Conservation (phyloP, 306 rosid genomes). For the Acacia melanoxylon region DNA sequence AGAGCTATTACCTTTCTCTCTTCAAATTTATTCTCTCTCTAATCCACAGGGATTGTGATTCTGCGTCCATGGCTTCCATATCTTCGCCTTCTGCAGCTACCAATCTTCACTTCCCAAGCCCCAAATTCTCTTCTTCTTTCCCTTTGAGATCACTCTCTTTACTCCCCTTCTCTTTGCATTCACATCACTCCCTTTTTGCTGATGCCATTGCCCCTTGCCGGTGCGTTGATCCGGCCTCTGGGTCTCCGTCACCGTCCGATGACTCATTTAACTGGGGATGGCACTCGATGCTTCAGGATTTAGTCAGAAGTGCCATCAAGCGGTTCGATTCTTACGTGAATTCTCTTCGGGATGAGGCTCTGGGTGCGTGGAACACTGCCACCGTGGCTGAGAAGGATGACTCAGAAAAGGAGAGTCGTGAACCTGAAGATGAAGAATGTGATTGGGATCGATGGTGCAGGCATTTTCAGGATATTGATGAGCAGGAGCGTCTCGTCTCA, state of each 20-base stretch:
- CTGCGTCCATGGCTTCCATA: slow-evolving; percentile 65
- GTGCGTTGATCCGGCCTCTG: slow-evolving; percentile 53
- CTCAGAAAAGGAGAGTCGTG: background rate
- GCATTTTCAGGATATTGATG: slow-evolving; percentile 78
- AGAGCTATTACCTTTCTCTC: background rate
- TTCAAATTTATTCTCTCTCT: background rate
- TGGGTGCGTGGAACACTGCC: background rate
- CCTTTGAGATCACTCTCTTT: slow-evolving; percentile 44
- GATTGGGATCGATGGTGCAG: slow-evolving; percentile 93
- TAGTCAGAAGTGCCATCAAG: slow-evolving; percentile 42
- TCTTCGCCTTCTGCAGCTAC: slow-evolving; percentile 52
- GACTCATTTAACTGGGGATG: slow-evolving; percentile 49
- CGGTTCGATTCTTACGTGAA: slow-evolving; percentile 62
- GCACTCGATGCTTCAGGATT: slow-evolving; percentile 60
- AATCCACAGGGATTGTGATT: background rate
- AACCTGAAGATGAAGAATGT: slow-evolving; percentile 49
- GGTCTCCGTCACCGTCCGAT: slow-evolving; percentile 47
- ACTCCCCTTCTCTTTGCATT: too few species aligned
- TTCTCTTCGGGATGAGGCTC: slow-evolving; percentile 17
- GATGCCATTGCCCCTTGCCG: too few species aligned
- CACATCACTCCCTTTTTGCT: too few species aligned
- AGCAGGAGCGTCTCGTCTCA: slow-evolving; percentile 69
- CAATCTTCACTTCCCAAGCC: slow-evolving; percentile 54
- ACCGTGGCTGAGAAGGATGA: slow-evolving; percentile 6
- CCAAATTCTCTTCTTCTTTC: slow-evolving; percentile 44